phyloP scores from a whole-genome alignment of 2,329 filamentous ascomycete genomes.

The Penicillium italicum region DNA sequence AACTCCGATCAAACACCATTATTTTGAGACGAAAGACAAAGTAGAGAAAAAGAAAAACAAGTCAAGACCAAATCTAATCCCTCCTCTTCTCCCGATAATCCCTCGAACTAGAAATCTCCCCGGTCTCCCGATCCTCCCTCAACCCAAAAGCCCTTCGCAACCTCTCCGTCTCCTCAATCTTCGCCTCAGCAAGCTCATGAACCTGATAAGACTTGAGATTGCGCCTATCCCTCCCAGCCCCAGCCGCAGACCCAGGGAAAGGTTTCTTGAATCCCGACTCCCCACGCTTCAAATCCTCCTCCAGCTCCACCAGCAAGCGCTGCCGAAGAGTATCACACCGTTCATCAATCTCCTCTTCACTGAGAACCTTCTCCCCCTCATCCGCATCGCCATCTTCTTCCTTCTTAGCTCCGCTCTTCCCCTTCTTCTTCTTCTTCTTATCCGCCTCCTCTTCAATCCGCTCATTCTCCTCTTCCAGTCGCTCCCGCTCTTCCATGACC shows the following conservation, averaged over 20 bases:
- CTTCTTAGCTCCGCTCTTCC: constrained; percentile 55
- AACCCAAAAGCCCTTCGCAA: constrained; percentile 84
- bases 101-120: constrained; percentile 52
- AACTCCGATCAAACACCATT: neutral
- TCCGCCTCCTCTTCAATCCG: constrained; percentile 67
- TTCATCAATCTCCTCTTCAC: constrained; percentile 68
- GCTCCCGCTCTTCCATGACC: constrained; percentile 83
- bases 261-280: constrained; percentile 23
- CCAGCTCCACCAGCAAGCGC: constrained; percentile 58
- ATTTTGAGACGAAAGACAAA: neutral
- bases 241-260: constrained; percentile 11
- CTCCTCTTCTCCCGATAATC: constrained; percentile 21
- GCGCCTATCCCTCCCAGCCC: constrained; percentile 30
- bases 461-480: constrained; percentile 76
- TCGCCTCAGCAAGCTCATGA: constrained; percentile 92
- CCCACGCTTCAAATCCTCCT: constrained; percentile 36
- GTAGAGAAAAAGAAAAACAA: neutral
- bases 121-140: constrained; percentile 77
- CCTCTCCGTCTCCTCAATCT: constrained; percentile 91
- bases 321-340: constrained; percentile 64
- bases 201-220: constrained; percentile 88
- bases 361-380: constrained; percentile 27
- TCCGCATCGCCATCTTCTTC: constrained; percentile 10
- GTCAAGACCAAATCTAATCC: neutral
- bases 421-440: constrained; percentile 71